Percentiles rank a stretch among this genome's conserved stretches.
Conservation (phyloP, 2,329 filamentous ascomycete genomes). For the Aspergillus japonicus region DNA sequence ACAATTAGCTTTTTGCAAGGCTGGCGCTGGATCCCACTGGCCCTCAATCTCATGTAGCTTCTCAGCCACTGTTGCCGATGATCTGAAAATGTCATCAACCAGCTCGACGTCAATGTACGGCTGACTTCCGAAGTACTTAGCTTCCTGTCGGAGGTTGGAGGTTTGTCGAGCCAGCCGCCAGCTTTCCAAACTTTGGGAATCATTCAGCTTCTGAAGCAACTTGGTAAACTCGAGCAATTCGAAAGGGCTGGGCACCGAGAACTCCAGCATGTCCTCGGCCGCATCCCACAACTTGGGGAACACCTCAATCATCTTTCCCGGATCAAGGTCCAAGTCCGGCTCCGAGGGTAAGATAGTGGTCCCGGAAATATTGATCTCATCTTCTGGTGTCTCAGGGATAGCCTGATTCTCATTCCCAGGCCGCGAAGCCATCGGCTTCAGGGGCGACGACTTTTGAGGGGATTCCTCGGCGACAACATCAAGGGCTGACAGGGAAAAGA, state of each 20-base stretch:
- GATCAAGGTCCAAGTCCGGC: slow-evolving; percentile 32
- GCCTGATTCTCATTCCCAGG: slow-evolving; percentile 11
- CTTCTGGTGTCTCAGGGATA: slow-evolving; percentile 29
- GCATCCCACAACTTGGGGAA: slow-evolving; percentile 39
- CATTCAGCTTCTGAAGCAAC: slow-evolving; percentile 31
- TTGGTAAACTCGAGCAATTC: slow-evolving; percentile 28
- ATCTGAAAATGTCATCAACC: slow-evolving; percentile 32
- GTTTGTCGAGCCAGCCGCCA: slow-evolving; percentile 27
- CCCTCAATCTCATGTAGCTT: slow-evolving; percentile 13
- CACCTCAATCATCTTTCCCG: slow-evolving; percentile 38
- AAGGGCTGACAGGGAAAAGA: slow-evolving; percentile 13
- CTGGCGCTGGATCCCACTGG: slow-evolving; percentile 36
- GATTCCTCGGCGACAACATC: slow-evolving; percentile 22
- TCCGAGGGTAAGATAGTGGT: slow-evolving; percentile 35
- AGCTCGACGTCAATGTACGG: slow-evolving; percentile 39
- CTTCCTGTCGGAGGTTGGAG: slow-evolving; percentile 25
- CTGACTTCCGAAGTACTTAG: slow-evolving; percentile 27
- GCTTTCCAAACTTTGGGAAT: slow-evolving; percentile 28
- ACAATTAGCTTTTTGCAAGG: slow-evolving; percentile 47
- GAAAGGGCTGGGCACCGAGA: slow-evolving; percentile 32
- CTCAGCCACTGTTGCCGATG: slow-evolving; percentile 17
- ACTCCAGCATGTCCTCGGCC: slow-evolving; percentile 36
- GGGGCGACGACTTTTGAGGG: slow-evolving; percentile 7
- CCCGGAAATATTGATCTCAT: slow-evolving; percentile 34
- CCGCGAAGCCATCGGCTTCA: slow-evolving; percentile 11